Percentiles rank a stretch among this genome's conserved stretches.
Conservation (phyloP, 2,329 filamentous ascomycete species). For the Trichoderma asperellum region DNA sequence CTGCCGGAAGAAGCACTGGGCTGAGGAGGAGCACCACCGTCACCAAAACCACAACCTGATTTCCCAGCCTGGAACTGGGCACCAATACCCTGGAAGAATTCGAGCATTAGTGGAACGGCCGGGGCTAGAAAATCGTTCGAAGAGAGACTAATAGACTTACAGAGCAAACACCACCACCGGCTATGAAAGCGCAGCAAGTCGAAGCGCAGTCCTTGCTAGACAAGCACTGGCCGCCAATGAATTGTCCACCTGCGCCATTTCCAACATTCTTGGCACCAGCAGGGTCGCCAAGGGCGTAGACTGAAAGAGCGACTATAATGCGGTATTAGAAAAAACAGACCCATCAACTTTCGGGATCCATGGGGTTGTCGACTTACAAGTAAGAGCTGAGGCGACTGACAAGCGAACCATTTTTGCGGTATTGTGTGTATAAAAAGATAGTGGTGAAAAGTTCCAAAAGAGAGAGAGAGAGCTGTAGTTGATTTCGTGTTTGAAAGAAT, state of each 20-base stretch:
- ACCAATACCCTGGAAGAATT: slow-evolving; percentile 31
- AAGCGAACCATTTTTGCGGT: slow-evolving; percentile 37
- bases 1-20: background rate
- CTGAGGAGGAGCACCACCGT: slow-evolving; percentile 28
- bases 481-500: slow-evolving; percentile 6
- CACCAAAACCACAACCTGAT: slow-evolving; percentile 38
- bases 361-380: slow-evolving; percentile 33
- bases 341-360: background rate
- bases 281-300: slow-evolving; percentile 34
- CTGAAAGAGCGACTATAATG: slow-evolving; percentile 27
- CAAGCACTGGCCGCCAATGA: slow-evolving; percentile 40
- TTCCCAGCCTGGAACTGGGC: slow-evolving; percentile 40
- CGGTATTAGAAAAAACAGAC: background rate
- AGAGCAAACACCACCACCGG: slow-evolving; percentile 38
- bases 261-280: slow-evolving; percentile 36
- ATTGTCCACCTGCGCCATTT: slow-evolving; percentile 36
- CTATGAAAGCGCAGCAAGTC: slow-evolving; percentile 38
- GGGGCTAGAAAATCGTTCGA: background rate
- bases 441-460: slow-evolving; percentile 23
- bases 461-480: slow-evolving; percentile 18
- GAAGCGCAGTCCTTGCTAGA: slow-evolving; percentile 37
- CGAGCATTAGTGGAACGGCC: background rate
- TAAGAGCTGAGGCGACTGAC: slow-evolving; percentile 33
- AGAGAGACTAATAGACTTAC: background rate
- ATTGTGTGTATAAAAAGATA: slow-evolving; percentile 19